A percentile compares a stretch with the other conserved stretches of the same genome.
Evolutionary conservation across 2,329 filamentous ascomycete species (phyloP).

Genomic region (Aspergillus cejpii): DNA sequence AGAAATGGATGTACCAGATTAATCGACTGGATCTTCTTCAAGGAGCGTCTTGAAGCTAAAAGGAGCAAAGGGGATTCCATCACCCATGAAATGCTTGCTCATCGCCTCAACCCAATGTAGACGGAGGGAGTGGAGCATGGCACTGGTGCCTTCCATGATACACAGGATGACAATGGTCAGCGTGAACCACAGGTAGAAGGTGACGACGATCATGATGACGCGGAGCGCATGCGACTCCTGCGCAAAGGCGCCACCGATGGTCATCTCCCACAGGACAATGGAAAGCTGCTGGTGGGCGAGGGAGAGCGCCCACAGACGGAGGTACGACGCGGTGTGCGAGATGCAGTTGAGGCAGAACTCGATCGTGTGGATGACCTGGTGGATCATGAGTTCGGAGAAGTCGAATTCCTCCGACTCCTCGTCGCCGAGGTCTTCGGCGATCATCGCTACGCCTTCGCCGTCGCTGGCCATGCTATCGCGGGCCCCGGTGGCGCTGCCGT

Average conservation of each 20-base stretch:
- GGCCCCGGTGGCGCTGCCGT: slow-evolving; percentile 52
- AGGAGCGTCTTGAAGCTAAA: slow-evolving; percentile 81
- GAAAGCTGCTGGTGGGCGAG: slow-evolving; percentile 97
- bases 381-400: slow-evolving; percentile 95
- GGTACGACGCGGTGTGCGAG: slow-evolving; percentile 95
- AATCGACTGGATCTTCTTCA: slow-evolving; percentile 64
- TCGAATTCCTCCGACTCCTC: slow-evolving; percentile 95
- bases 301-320: slow-evolving; percentile 95
- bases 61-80: slow-evolving; percentile 76
- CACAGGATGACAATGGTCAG: slow-evolving; percentile 75
- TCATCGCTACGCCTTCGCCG: slow-evolving; percentile 77
- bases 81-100: slow-evolving; percentile 93
- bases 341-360: slow-evolving; percentile 99
- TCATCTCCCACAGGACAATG: slow-evolving; percentile 95
- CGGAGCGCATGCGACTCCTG: slow-evolving; percentile 58
- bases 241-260: slow-evolving; percentile 67
- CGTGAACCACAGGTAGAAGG: slow-evolving; percentile 86
- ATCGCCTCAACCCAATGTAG: slow-evolving; percentile 97
- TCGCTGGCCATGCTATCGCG: slow-evolving; percentile 67
- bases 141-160: slow-evolving; percentile 92
- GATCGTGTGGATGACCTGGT: slow-evolving; percentile 98
- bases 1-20: slow-evolving; percentile 14
- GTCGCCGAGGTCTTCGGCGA: slow-evolving; percentile 71
- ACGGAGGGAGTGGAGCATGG: slow-evolving; percentile 87
- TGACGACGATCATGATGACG: slow-evolving; percentile 70